Percentiles rank a stretch among this genome's conserved stretches.
Conservation (phyloP, 148 eudicot species). For the Silene conica region DNA sequence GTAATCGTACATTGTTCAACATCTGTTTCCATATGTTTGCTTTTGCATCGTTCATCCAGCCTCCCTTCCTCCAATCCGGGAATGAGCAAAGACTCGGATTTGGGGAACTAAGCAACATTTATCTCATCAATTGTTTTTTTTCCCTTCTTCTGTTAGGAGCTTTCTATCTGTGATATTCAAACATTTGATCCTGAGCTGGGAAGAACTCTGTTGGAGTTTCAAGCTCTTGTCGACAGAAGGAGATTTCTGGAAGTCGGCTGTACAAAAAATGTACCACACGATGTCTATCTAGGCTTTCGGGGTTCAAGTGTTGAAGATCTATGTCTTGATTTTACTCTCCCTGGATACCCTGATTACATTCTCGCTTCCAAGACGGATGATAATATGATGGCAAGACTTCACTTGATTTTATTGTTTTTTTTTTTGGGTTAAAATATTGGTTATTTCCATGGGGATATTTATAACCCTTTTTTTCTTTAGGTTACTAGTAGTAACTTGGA, state of each 20-base stretch:
- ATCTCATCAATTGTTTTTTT: neutral
- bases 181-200: conserved; percentile 85
- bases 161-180: conserved; percentile 69
- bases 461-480: conserved; percentile 32
- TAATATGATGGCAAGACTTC: conserved; percentile 47
- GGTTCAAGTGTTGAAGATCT: conserved; percentile 69
- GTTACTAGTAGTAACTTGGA: conserved; percentile 66
- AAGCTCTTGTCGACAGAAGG: conserved; percentile 68
- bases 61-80: neutral
- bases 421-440: neutral
- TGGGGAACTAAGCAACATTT: neutral
- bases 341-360: conserved; percentile 83
- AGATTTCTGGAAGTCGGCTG: conserved; percentile 31
- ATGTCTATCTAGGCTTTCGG: conserved; percentile 40
- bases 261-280: conserved; percentile 24
- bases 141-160: conserved; percentile 49
- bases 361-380: conserved; percentile 42
- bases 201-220: conserved; percentile 65
- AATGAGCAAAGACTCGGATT: neutral
- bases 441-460: neutral
- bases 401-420: conserved; percentile 4
- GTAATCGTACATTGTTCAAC: conserved; percentile 29
- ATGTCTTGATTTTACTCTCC: conserved; percentile 82
- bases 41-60: neutral
- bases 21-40: neutral